Conservation (phyloP, 2,329 filamentous ascomycete species). For the Sporothrix humicola region DNA sequence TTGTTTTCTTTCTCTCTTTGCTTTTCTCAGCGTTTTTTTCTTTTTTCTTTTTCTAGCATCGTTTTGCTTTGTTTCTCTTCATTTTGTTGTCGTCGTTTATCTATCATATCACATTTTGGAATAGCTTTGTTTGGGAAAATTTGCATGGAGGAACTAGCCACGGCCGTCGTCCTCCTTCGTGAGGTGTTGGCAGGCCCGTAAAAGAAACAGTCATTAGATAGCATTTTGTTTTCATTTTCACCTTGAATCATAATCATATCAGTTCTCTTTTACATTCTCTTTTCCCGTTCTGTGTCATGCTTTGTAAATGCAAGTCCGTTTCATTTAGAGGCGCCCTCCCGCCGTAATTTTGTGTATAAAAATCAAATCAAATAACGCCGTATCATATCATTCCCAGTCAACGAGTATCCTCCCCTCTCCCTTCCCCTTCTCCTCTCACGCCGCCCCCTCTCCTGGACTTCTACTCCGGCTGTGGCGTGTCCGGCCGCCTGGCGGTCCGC, state of each 20-base stretch:
- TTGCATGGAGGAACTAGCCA: constrained; percentile 3
- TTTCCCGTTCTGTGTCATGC: background rate
- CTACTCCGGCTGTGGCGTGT: constrained; percentile 52
- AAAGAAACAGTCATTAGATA: constrained; percentile 6
- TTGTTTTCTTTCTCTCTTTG: background rate
- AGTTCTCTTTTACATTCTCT: background rate
- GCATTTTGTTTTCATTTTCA: background rate
- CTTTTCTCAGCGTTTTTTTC: background rate
- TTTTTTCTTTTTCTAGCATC: background rate
- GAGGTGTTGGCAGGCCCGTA: background rate
- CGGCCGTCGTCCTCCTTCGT: background rate
- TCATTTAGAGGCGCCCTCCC: constrained; percentile 2
- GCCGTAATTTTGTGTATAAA: constrained; percentile 17
- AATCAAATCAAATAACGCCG: constrained; percentile 21
- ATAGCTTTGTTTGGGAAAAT: background rate
- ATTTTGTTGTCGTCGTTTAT: background rate
- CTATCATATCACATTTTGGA: background rate
- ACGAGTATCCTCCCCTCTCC: background rate
- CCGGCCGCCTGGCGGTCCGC: constrained; percentile 44
- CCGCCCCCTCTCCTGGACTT: constrained; percentile 48
- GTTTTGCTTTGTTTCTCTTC: background rate
- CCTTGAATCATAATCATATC: background rate
- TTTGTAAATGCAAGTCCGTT: background rate
- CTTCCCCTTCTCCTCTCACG: constrained; percentile 40
- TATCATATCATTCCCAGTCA: background rate